Conservation (phyloP, 257 asterid genomes). For the Jacaranda copaia region DNA sequence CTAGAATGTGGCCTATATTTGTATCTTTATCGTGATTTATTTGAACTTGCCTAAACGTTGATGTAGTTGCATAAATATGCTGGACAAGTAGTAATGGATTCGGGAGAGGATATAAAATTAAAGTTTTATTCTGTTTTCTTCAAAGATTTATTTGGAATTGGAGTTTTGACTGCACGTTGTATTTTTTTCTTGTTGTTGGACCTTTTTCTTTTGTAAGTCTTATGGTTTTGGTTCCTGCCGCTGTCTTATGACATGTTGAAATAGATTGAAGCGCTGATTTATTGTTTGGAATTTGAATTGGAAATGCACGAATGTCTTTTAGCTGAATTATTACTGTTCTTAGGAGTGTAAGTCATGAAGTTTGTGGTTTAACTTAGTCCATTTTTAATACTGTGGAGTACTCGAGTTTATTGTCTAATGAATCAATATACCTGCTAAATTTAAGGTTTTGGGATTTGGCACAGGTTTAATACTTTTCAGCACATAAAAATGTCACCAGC, state of each 20-base stretch:
- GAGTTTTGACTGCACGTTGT: not conserved
- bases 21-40: not conserved
- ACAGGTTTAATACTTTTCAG: conserved; percentile 43
- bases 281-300: not conserved
- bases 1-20: not conserved
- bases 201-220: too few species aligned
- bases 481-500: conserved; percentile 45
- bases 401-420: not conserved
- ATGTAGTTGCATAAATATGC: conserved; percentile 6
- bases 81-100: conserved; percentile 1
- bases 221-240: too few species aligned
- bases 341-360: not conserved
- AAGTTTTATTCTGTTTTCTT: not conserved
- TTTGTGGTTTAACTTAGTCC: not conserved
- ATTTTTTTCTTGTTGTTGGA: too few species aligned
- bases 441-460: conserved; percentile 15
- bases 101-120: not conserved
- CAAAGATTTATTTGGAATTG: not conserved
- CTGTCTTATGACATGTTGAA: not conserved
- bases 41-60: not conserved
- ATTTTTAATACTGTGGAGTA: not conserved
- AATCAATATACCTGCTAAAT: not conserved
- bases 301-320: not conserved
- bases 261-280: not conserved
- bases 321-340: not conserved